A percentile compares a stretch with the other conserved stretches of the same genome.
phyloP scores from a whole-genome alignment of 2,329 filamentous ascomycete species.

The Lasiodiplodia gonubiensis region DNA sequence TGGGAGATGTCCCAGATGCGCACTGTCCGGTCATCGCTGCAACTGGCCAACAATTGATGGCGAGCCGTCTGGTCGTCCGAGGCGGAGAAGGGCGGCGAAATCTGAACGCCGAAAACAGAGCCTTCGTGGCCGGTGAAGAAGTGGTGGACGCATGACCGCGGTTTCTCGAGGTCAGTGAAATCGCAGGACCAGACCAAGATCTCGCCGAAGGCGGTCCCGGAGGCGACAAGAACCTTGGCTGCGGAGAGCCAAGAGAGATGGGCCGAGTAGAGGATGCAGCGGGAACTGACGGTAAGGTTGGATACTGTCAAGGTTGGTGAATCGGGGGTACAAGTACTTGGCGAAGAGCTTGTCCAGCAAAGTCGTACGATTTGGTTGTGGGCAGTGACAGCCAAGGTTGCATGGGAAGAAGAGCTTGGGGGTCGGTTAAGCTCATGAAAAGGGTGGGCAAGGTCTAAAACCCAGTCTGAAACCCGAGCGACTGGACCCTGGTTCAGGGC shows the following conservation, averaged over 20 bases:
- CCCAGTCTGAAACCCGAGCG: slow-evolving; percentile 43
- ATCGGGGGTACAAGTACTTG: slow-evolving; percentile 15
- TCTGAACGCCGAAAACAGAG: slow-evolving; percentile 87
- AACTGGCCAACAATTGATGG: slow-evolving; percentile 78
- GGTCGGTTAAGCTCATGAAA: slow-evolving; percentile 16
- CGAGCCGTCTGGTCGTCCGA: slow-evolving; percentile 47
- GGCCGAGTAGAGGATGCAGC: slow-evolving; percentile 88
- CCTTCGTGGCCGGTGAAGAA: slow-evolving; percentile 79
- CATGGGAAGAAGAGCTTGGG: slow-evolving; percentile 13
- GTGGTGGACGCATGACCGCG: slow-evolving; percentile 54
- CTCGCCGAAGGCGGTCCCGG: slow-evolving; percentile 93
- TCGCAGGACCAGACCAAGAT: slow-evolving; percentile 85
- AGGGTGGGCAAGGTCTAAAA: slow-evolving; percentile 37
- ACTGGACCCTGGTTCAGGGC: slow-evolving; percentile 6
- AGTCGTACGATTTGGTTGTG: slow-evolving; percentile 77
- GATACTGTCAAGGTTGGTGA: slow-evolving; percentile 45
- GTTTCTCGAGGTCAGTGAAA: slow-evolving; percentile 35
- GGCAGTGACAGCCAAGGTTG: slow-evolving; percentile 69
- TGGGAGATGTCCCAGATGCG: slow-evolving; percentile 83
- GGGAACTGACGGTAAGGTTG: slow-evolving; percentile 67
- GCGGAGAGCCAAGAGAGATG: slow-evolving; percentile 68
- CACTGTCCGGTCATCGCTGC: slow-evolving; percentile 92
- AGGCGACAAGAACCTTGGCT: slow-evolving; percentile 73
- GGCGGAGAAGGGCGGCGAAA: slow-evolving; percentile 59
- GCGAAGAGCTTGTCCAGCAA: slow-evolving; percentile 18